Conservation (phyloP, 2,329 filamentous ascomycete species). For the Arachnomyces sp. region DNA sequence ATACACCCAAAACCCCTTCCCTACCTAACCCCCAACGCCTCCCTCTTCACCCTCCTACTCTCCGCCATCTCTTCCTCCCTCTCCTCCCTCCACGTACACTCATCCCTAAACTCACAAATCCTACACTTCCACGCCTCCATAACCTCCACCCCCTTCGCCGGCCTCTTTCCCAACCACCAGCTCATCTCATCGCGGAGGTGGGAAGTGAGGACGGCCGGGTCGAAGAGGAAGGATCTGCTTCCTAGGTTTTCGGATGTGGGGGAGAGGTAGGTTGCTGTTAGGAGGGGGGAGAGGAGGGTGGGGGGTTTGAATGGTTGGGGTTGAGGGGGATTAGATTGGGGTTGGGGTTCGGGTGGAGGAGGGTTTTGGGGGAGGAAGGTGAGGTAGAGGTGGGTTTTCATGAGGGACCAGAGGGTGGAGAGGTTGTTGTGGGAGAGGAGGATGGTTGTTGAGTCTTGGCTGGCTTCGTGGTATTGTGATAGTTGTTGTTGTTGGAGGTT, state of each 20-base stretch:
- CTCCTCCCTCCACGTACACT: slow-evolving; percentile 67
- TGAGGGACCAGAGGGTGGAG: slow-evolving; percentile 52
- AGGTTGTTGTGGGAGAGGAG: slow-evolving; percentile 55
- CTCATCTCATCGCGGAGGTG: slow-evolving; percentile 65
- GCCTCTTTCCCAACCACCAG: slow-evolving; percentile 80
- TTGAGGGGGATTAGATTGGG: slow-evolving; percentile 26
- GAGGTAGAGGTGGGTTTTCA: slow-evolving; percentile 52
- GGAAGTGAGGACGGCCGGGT: slow-evolving; percentile 52
- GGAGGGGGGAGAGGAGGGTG: slow-evolving; percentile 36
- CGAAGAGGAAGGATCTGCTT: slow-evolving; percentile 57
- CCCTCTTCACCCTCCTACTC: slow-evolving; percentile 23
- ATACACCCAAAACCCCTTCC: background rate
- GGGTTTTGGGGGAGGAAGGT: slow-evolving; percentile 39
- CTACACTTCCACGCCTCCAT: slow-evolving; percentile 86
- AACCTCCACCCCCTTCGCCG: slow-evolving; percentile 66
- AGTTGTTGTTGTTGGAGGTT: slow-evolving; percentile 2
- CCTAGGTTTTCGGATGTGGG: slow-evolving; percentile 40
- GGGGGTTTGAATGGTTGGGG: slow-evolving; percentile 17
- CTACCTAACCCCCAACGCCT: background rate
- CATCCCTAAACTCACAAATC: slow-evolving; percentile 72
- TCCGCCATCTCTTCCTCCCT: slow-evolving; percentile 54
- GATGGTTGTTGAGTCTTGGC: slow-evolving; percentile 43
- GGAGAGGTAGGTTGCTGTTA: slow-evolving; percentile 38
- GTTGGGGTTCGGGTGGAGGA: slow-evolving; percentile 24
- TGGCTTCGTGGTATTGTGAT: slow-evolving; percentile 19